A percentile compares a stretch with the other conserved stretches of the same genome.
These are phyloP conservation scores for Trichoderma breve DNA, from an alignment of 2,329 filamentous ascomycete genomes.

Conservation along the genomic window DNA sequence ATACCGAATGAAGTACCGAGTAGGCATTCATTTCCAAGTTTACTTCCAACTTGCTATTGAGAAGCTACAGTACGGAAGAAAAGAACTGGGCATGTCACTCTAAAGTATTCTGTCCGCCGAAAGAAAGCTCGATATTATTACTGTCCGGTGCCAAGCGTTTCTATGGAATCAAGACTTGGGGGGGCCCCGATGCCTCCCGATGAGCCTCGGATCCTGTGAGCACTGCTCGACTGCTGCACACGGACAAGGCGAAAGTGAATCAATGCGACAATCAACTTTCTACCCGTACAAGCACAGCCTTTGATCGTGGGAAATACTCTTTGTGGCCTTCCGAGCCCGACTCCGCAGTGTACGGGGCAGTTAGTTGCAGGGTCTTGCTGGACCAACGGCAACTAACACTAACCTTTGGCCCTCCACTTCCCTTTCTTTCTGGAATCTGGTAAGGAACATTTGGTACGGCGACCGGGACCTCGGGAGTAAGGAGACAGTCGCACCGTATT, in stretches of 20 bases:
- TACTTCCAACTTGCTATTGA: neutral
- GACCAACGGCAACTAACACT: slow-evolving; percentile 13
- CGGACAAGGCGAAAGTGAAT: neutral
- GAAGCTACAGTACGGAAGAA: neutral
- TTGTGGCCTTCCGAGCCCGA: neutral
- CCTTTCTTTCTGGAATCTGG: slow-evolving; percentile 16
- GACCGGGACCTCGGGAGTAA: slow-evolving; percentile 2
- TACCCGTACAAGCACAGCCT: neutral
- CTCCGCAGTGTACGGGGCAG: neutral
- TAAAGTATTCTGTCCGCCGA: neutral
- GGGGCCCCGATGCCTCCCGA: neutral
- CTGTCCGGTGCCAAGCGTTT: neutral
- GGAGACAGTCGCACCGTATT: neutral
- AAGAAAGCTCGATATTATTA: neutral
- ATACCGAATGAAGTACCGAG: slow-evolving; percentile 15
- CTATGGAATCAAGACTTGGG: neutral
- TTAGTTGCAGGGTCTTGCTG: slow-evolving; percentile 3
- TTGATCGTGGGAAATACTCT: neutral
- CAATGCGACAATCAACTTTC: neutral
- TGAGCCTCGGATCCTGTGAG: neutral
- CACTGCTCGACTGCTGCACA: neutral
- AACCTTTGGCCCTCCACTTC: neutral
- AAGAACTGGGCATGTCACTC: neutral
- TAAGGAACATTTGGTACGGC: slow-evolving; percentile 7
- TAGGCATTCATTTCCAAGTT: neutral